phyloP scores from a whole-genome alignment of 495 filamentous ascomycete species.

The Penicillium canariense region DNA sequence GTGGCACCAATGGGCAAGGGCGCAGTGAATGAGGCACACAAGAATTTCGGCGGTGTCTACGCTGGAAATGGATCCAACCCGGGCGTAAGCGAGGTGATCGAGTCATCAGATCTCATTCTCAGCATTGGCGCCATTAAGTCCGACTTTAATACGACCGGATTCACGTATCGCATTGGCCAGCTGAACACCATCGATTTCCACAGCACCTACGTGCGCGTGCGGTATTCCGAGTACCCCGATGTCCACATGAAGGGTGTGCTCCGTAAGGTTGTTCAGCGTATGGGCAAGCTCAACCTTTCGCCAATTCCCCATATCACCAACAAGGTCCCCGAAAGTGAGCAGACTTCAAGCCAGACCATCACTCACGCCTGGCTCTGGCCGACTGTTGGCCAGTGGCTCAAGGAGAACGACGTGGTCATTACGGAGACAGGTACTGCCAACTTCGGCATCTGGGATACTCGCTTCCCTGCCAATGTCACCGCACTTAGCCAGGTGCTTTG shows the following conservation, averaged over 20 bases:
- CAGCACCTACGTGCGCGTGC: slow-evolving; percentile 69
- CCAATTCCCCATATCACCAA: slow-evolving; percentile 48
- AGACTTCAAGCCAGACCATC: slow-evolving; percentile 53
- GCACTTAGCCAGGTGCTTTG: slow-evolving; percentile 83
- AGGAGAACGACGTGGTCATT: slow-evolving; percentile 73
- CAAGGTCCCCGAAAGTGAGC: slow-evolving; percentile 53
- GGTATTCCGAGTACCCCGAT: slow-evolving; percentile 80
- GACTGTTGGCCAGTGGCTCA: slow-evolving; percentile 71
- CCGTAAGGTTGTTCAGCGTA: slow-evolving; percentile 61
- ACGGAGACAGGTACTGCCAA: slow-evolving; percentile 89
- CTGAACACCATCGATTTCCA: slow-evolving; percentile 87
- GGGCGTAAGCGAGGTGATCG: slow-evolving; percentile 69
- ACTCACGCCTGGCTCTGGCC: slow-evolving; percentile 90
- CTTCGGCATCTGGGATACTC: slow-evolving; percentile 87
- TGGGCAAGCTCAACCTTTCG: slow-evolving; percentile 55
- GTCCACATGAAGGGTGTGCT: slow-evolving; percentile 87
- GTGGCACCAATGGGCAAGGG: slow-evolving; percentile 93
- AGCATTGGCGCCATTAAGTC: slow-evolving; percentile 80
- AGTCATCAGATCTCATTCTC: slow-evolving; percentile 78
- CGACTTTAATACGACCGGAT: slow-evolving; percentile 90
- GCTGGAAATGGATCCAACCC: slow-evolving; percentile 73
- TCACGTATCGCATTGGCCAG: slow-evolving; percentile 79
- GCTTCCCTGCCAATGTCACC: slow-evolving; percentile 71
- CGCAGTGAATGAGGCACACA: slow-evolving; percentile 73
- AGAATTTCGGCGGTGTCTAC: slow-evolving; percentile 83